Evolutionary conservation across 768 basidiomycete species (phyloP).

Genomic region (Calocera viscosa): DNA sequence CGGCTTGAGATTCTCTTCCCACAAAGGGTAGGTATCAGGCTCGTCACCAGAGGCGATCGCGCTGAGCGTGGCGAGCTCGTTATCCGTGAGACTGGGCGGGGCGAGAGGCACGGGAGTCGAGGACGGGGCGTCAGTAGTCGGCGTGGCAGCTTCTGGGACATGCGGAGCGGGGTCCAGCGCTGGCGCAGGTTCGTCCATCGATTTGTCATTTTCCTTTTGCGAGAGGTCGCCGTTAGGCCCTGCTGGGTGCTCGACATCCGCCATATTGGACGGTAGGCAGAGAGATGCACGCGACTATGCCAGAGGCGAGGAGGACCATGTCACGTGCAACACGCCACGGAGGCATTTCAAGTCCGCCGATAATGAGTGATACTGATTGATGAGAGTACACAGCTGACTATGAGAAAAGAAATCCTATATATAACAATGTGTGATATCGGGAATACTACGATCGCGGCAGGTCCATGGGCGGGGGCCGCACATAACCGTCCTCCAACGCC

Average conservation of each 20-base stretch:
- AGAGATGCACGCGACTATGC: not conserved
- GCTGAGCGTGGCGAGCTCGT: not conserved
- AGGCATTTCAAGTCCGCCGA: not conserved
- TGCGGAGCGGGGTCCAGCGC: not conserved
- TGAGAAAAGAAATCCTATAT: not conserved
- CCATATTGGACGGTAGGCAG: not conserved
- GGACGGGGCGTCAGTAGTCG: not conserved
- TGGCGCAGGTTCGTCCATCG: not conserved
- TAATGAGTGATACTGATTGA: not conserved
- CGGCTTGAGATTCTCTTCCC: not conserved
- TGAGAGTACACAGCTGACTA: not conserved
- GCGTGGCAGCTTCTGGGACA: not conserved
- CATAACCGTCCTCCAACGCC: constrained; percentile 52
- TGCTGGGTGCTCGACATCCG: not conserved
- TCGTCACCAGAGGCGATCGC: not conserved
- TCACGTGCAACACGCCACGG: not conserved
- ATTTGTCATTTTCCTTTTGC: not conserved
- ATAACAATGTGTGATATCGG: not conserved
- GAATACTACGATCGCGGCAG: not conserved
- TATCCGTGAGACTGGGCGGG: not conserved
- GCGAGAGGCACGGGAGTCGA: not conserved
- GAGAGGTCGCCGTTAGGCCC: not conserved
- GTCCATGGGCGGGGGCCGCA: not conserved
- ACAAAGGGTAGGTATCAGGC: not conserved
- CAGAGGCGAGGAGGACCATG: not conserved